Conservation (phyloP, 2,329 filamentous ascomycete species). For the Verticillium nubilum region DNA sequence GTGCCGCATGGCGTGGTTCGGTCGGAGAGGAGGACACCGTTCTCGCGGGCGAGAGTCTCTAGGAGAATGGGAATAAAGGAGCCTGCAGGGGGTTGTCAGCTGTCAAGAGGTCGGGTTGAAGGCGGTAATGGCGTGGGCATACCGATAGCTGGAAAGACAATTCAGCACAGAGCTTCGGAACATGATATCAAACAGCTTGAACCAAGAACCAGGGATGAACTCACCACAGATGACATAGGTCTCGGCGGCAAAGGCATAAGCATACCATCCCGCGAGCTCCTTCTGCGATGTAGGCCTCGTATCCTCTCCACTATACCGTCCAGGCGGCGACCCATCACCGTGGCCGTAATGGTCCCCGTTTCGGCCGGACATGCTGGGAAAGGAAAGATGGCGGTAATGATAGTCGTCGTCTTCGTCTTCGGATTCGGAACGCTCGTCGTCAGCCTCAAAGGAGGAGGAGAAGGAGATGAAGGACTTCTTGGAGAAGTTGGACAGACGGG, state of each 20-base stretch:
- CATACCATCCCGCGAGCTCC: conserved; percentile 92
- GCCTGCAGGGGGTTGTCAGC: conserved; percentile 43
- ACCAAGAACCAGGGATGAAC: conserved; percentile 23
- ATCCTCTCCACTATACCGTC: conserved; percentile 73
- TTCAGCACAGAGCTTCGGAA: neutral
- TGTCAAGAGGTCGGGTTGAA: neutral
- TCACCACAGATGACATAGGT: conserved; percentile 92
- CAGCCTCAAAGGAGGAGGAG: conserved; percentile 61
- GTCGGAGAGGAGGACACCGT: conserved; percentile 80
- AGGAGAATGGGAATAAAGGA: conserved; percentile 95
- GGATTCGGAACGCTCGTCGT: conserved; percentile 59
- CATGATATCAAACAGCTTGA: neutral
- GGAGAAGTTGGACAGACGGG: conserved; percentile 43
- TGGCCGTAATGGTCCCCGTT: conserved; percentile 24
- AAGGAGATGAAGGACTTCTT: conserved; percentile 54
- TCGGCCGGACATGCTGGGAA: conserved; percentile 12
- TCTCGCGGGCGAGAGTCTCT: conserved; percentile 88
- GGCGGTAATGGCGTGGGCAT: conserved; percentile 6
- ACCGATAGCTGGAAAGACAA: conserved; percentile 18
- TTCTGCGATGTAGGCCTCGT: conserved; percentile 79
- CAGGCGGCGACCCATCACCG: conserved; percentile 31
- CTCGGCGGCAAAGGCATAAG: conserved; percentile 93
- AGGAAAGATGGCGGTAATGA: conserved; percentile 6
- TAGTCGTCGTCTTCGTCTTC: conserved; percentile 16
- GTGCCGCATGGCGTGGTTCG: conserved; percentile 68